A percentile compares a stretch with the other conserved stretches of the same genome.
Evolutionary conservation across 1,139 yeast species (phyloP).

Genomic region (Debaryomyces nepalensis): DNA sequence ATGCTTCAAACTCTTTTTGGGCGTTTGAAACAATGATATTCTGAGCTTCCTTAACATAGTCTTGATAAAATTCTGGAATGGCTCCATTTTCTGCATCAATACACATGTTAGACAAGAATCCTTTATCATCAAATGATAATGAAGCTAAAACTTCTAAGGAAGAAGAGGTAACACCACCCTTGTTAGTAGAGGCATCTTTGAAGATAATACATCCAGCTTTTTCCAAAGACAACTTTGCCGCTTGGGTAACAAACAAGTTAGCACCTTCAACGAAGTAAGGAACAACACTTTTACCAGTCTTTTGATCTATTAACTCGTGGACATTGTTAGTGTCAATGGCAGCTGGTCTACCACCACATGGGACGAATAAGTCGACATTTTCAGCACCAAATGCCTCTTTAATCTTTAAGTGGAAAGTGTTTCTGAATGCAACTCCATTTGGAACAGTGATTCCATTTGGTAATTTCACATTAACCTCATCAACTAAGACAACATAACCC

Average conservation of each 20-base stretch:
- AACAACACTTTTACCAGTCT: constrained; percentile 75
- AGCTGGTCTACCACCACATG: constrained; percentile 99
- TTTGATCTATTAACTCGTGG: constrained; percentile 66
- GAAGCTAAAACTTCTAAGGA: constrained; percentile 96
- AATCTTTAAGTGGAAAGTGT: constrained; percentile 80
- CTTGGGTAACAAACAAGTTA: constrained; percentile 90
- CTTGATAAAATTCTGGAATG: constrained; percentile 75
- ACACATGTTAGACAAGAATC: constrained; percentile 78
- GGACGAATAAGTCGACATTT: constrained; percentile 83
- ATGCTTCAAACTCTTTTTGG: constrained; percentile 77
- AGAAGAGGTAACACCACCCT: constrained; percentile 98
- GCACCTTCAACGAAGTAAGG: constrained; percentile 98
- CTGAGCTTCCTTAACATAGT: constrained; percentile 86
- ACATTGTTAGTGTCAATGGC: constrained; percentile 92
- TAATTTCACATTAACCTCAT: constrained; percentile 76
- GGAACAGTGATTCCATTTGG: constrained; percentile 79
- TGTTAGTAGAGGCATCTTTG: constrained; percentile 96
- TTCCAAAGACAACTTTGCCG: constrained; percentile 87
- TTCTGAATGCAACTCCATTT: constrained; percentile 92
- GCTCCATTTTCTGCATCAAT: constrained; percentile 55
- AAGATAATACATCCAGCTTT: constrained; percentile 83
- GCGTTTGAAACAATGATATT: constrained; percentile 77
- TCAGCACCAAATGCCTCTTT: constrained; percentile 64
- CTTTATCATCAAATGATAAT: constrained; percentile 84
- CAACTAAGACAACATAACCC: constrained; percentile 86